Evolutionary conservation across 805 yeast genomes (phyloP), one percentile per base, ranked within the genome.

Genomic region (Blastobotrys robertii): DNA sequence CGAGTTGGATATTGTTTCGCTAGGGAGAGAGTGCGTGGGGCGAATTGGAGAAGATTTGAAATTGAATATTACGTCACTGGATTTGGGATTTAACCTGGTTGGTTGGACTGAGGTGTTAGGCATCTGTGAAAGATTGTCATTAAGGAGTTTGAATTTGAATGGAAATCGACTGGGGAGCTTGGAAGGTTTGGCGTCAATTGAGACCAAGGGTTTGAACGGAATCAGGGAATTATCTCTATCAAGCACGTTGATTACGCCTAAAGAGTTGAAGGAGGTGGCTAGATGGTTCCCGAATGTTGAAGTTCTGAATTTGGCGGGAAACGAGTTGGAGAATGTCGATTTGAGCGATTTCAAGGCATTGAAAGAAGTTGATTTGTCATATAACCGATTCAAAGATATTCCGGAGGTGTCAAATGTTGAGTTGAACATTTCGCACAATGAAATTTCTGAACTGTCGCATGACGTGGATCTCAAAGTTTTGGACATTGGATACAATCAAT

Each of bases 11-110:
- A 60, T 68, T 3, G 65, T 79, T 0, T 70, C 84, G 0, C 55
- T 86, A 34, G 73, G 72, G 29, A 57, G 65, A 16, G 60, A 69
- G 44, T 44, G 62, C 6, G 59, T 82, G 2, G 48, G 41, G 15
- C 47, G 51, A 10, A 40, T 37, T 5, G 39, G 33, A 13, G 36
- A 16, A 3, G 11, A 12, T 7, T 8, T 34, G 2, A 10, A 12
- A 9, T 29, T 30, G 37, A 13, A 7, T 11, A 11, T 25, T n/a
- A 15, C 13, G 31, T 4, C 28, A 36, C 62, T 86, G 33, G 84
- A 82, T 58, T 50, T 86, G 39, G 70, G 85, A 9, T 73, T 62
- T 55, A 81, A 84, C 55, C 58, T 82, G 38, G 58, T 84, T 14
- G 60, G 67, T 41, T 54, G 78, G 45, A 43, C 54, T 0, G 62